phyloP scores from a whole-genome alignment of 371 early-diverging fungal species.

The Rhizopus delemar region DNA sequence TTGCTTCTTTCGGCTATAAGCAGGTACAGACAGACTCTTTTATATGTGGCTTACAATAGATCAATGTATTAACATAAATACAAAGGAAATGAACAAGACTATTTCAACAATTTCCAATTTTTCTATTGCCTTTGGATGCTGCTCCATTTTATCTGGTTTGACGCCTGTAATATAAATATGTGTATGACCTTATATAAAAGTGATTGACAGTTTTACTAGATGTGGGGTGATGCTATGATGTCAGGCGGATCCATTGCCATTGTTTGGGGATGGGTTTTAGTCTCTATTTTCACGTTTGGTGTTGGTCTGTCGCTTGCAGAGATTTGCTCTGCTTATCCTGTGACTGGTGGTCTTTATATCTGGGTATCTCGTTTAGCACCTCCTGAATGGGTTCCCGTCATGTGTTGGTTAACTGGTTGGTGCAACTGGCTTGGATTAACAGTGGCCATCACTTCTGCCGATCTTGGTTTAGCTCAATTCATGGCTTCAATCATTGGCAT shows the following conservation, averaged over 20 bases:
- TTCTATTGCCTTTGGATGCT: conserved; percentile 64
- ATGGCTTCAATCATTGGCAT: conserved; percentile 48
- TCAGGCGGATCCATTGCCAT: conserved; percentile 71
- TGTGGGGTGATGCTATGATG: conserved; percentile 62
- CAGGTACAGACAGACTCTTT: conserved; percentile 37
- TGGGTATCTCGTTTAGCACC: conserved; percentile 63
- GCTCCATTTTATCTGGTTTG: conserved; percentile 62
- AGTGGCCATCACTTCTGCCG: conserved; percentile 55
- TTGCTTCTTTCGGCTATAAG: conserved; percentile 61
- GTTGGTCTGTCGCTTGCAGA: conserved; percentile 73
- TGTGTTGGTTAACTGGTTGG: conserved; percentile 60
- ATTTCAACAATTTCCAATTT: conserved; percentile 66
- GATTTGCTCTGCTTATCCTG: conserved; percentile 73
- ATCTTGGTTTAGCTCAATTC: conserved; percentile 55
- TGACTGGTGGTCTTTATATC: conserved; percentile 63
- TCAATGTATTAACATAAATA: background rate
- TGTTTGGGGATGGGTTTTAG: conserved; percentile 72
- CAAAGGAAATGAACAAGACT: conserved; percentile 64
- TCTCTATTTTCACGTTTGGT: conserved; percentile 62
- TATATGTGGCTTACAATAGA: background rate
- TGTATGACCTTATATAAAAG: background rate
- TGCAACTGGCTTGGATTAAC: conserved; percentile 62
- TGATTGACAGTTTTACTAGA: conserved; percentile 13
- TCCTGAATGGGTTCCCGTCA: conserved; percentile 56
- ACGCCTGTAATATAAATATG: conserved; percentile 43